Evolutionary conservation across 352 stramenopile species (phyloP), one percentile per base, ranked within the genome.

Genomic region (Pythium brassicae): DNA sequence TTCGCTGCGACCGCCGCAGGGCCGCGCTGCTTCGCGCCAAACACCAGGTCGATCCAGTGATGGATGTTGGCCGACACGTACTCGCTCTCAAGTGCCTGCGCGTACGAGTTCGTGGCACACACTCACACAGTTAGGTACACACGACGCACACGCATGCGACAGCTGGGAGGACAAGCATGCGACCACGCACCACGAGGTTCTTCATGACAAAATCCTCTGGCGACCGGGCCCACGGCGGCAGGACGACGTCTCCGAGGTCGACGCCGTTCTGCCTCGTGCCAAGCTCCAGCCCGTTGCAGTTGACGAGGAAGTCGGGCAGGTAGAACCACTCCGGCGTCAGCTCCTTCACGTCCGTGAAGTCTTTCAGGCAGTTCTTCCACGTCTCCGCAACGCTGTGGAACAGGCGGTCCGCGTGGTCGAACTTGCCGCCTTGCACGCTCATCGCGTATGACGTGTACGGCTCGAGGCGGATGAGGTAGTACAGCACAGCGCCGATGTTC

Each of bases 391-490:
- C 66, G 14, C 78, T 96, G 58, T 97, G 78, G 66, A 98, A 98
- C 35, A 98, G 71, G 4, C 95, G 87, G 37, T 98, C 94, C 4
- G 93, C 78, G 49, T 96, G 89, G 57, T 98, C 94, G 55, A 98
- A 96, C 32, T 93, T 94, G 11, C 97, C 97, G 50, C 93, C 96
- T 78, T 99, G 97, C 1, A 99, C 74, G 45, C 81, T 89, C 44
- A 98, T 49, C 9, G 94, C 89, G 48, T 99, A 88, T 25, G 94
- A 86, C 5, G 95, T 98, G 73, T 99, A 99, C 12, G 97, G 97
- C 69, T 99, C 97, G n/a, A 99, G 66, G 10, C 98, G 91, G 69
- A 99, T 92, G 26, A 99, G 74, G 68, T 99, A 99, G 71, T 99
- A 98, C 5, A 99, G 81, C 7, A 99, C 97, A 63, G 98, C 97